phyloP scores from a whole-genome alignment of 2,329 filamentous ascomycete species.

The Ophiocordyceps camponoti-floridani region DNA sequence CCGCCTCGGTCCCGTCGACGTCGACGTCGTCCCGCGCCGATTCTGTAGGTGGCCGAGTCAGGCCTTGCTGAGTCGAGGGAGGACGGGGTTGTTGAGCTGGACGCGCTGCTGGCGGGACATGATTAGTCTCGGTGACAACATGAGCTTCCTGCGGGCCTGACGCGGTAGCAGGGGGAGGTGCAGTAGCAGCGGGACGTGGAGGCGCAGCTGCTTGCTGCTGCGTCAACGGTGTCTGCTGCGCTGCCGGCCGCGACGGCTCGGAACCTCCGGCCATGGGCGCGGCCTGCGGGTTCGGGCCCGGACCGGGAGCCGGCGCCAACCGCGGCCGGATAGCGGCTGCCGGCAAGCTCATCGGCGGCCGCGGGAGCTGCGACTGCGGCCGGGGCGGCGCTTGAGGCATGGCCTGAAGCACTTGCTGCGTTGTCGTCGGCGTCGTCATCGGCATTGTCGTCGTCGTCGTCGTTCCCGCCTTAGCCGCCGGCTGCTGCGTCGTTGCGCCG shows the following conservation, averaged over 20 bases:
- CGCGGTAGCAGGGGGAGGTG: too few relatives aligned
- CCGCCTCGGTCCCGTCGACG: slow-evolving; percentile 14
- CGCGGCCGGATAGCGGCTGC: neutral
- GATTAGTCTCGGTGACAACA: too few relatives aligned
- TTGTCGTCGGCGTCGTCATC: slow-evolving; percentile 9
- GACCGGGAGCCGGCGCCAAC: slow-evolving; percentile 2
- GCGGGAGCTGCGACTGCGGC: slow-evolving; percentile 11
- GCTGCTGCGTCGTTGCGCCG: neutral
- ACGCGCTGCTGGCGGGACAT: neutral
- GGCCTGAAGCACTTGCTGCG: slow-evolving; percentile 13
- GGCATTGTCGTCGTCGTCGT: neutral
- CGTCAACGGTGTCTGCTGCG: neutral
- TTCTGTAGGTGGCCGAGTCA: slow-evolving; percentile 3
- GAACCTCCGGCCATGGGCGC: neutral
- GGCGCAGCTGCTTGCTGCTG: neutral
- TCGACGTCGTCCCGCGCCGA: slow-evolving; percentile 12
- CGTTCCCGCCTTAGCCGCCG: neutral
- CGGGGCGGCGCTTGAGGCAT: slow-evolving; percentile 10
- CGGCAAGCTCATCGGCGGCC: slow-evolving; percentile 7
- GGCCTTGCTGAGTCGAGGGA: neutral
- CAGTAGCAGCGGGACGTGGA: too few relatives aligned
- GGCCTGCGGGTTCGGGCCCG: neutral
- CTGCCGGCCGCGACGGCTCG: neutral
- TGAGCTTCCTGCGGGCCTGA: too few relatives aligned
- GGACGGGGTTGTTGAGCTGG: neutral